phyloP scores from a whole-genome alignment of 495 filamentous ascomycete genomes.

The Achaetomiella virescens region DNA sequence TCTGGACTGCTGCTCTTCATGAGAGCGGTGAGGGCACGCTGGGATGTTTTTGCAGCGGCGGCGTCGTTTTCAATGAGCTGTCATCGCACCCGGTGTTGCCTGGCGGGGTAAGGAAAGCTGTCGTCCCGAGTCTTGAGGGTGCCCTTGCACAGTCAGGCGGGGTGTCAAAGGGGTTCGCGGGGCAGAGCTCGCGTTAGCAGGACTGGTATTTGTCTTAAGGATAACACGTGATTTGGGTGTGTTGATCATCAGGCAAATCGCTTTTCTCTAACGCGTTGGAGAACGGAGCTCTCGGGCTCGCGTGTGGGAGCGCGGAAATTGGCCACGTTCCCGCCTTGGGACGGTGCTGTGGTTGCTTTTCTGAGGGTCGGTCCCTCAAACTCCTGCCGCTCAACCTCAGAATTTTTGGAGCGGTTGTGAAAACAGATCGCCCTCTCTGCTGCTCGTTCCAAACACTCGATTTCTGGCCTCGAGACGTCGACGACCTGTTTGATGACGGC shows the following conservation, averaged over 20 bases:
- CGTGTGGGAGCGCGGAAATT: slow-evolving; percentile 7
- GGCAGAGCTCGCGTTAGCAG: slow-evolving; percentile 15
- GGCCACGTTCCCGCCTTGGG: slow-evolving; percentile 12
- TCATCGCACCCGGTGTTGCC: not conserved
- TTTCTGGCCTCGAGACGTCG: not conserved
- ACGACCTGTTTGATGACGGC: not conserved
- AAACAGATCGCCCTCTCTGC: slow-evolving; percentile 1
- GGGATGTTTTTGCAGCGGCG: not conserved
- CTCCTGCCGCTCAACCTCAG: slow-evolving; percentile 5
- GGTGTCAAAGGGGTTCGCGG: slow-evolving; percentile 21
- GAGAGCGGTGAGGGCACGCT: slow-evolving; percentile 17
- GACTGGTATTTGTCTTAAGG: slow-evolving; percentile 8
- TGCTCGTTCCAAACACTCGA: not conserved
- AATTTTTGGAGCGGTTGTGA: not conserved
- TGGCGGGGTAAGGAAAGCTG: slow-evolving; percentile 4
- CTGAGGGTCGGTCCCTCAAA: not conserved
- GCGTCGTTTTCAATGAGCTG: not conserved
- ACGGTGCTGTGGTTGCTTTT: not conserved
- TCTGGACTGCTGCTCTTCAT: not conserved
- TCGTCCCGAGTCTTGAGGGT: slow-evolving; percentile 9
- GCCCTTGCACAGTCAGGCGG: slow-evolving; percentile 4
- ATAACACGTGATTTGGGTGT: not conserved
- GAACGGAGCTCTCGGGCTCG: slow-evolving; percentile 9
- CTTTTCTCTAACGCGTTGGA: slow-evolving; percentile 10
- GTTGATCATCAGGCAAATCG: not conserved